Base-by-base conservation (phyloP, 805 yeast species). In the Candida pseudofarinosa region DNA sequence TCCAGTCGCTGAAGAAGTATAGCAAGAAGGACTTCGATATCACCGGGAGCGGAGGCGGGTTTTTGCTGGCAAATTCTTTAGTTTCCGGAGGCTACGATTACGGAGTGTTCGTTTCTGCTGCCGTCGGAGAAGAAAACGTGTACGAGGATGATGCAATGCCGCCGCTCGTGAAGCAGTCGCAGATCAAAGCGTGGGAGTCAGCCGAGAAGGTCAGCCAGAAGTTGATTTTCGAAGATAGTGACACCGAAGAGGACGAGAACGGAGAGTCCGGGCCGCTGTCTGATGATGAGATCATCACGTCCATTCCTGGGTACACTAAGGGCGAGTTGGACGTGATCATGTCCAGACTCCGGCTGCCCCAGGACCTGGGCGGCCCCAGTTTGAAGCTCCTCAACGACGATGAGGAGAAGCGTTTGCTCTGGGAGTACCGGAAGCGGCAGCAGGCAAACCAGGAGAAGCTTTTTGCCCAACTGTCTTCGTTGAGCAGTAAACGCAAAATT, bases 101-200 rank as follows among this genome's bases (percentile, higher is more conserved):
- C 28, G 28, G 28, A 10, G 28, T 23, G 28, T 23, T 23, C 10
- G 28, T 23, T 6, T 23, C 28, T 23, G 28, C 28, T 10, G 28
- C 28, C 28, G 52, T 56, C 13, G 46, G 46, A 31, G 54, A 50
- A 1, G 43, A 38, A 4, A 56, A 50, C 32, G 33, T 48, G 7
- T 50, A 47, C 14, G 56, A 51, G 31, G 49, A 47, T 2, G 51
- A 46, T 19, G 49, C 51, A 28, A 39, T 55, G n/a, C 64, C 66
- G 17, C 72, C 71, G 1, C 56, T 60, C 13, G 51, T 68, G 7
- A 69, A 65, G 50, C 66, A 64, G 34, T 64, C 72, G n/a, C 74
- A 69, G 48, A 55, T 69, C 10, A 59, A 61, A 40, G 74, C 74
- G 15, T 70, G 76, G 76, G 74, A 70, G 46, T 60, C 67, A 19